Percentiles rank a stretch among this genome's conserved stretches.
phyloP scores from a whole-genome alignment of 768 basidiomycete genomes.

The Naganishia randhawae region DNA sequence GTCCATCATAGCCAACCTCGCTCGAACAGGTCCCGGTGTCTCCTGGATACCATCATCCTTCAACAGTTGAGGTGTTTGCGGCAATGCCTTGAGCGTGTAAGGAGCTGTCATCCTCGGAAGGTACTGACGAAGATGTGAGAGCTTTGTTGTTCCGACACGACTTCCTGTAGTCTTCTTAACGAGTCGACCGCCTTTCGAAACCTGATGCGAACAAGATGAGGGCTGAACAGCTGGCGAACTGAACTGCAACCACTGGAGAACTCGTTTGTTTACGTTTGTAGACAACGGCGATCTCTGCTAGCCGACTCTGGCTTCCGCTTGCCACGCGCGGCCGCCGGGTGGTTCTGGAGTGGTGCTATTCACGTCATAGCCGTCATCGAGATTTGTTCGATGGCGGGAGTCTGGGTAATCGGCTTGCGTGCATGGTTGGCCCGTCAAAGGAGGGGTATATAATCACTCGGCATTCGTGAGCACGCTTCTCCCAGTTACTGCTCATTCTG shows the following conservation, averaged over 20 bases:
- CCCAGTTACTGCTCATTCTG: background rate
- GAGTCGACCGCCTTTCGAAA: background rate
- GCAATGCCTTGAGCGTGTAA: constrained; percentile 14
- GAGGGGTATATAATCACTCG: background rate
- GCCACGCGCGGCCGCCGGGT: too few relatives aligned
- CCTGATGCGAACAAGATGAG: background rate
- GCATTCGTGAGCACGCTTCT: background rate
- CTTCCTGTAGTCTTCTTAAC: background rate
- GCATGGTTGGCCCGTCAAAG: too few relatives aligned
- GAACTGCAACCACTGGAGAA: background rate
- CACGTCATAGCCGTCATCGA: background rate
- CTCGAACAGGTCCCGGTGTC: constrained; percentile 22
- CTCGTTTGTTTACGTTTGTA: constrained; percentile 1
- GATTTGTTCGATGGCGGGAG: too few relatives aligned
- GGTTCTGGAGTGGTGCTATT: background rate
- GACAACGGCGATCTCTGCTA: too few relatives aligned
- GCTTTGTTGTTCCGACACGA: too few relatives aligned
- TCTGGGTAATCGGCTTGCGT: too few relatives aligned
- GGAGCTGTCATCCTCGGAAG: background rate
- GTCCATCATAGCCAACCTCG: constrained; percentile 26
- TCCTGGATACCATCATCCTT: constrained; percentile 26
- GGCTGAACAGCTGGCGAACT: background rate
- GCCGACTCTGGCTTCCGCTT: too few relatives aligned
- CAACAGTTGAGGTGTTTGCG: constrained; percentile 19
- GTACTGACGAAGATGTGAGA: too few relatives aligned